Base-by-base conservation (phyloP, 805 yeast genomes). In the Blastobotrys mokoenaii region DNA sequence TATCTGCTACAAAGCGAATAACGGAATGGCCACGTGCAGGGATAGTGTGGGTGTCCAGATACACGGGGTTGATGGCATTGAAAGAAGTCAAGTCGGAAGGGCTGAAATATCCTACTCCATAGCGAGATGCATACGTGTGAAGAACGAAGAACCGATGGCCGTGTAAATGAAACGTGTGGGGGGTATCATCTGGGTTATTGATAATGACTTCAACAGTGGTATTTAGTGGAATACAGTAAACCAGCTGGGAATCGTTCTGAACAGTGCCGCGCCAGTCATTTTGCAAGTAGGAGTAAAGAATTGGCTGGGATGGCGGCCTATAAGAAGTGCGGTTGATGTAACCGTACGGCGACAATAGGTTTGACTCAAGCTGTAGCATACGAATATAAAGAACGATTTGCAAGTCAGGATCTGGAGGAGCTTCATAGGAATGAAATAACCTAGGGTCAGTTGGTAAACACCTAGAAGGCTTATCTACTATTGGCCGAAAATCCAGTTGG, bases 121-220 rank as follows among this genome's bases (percentile, higher is more conserved):
- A 74, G 10, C 11, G 71, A 1, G 69, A 74, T 15, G 75, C 71
- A 56, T 72, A 84, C 7, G 72, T 56, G 44, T 74, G 80, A 51
- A 86, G 59, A 8, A 83, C 71, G 72, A 88, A 95, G 79, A 87
- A 86, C 41, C 66, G 76, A 63, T 82, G 86, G 46, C 97, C 97
- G 66, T 88, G 97, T 59, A 88, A 71, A 68, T 88, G 97, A 82
- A 88, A 85, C 15, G 97, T 96, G 68, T 88, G 96, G 50, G 74
- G 79, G 94, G 95, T 95, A 7, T 82, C 80, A 61, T 88, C 96
- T 54, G 70, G 71, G 59, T 88, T 88, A 59, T 85, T 83, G 40
- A 88, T 61, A 1, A 86, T 84, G 39, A 88, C 66, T 55, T 88
- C 96, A 38, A 88, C 72, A 35, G 80, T 73, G 41, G 81, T 85